phyloP scores from a whole-genome alignment of 305 asterid genomes.

The Solanum hybrid region DNA sequence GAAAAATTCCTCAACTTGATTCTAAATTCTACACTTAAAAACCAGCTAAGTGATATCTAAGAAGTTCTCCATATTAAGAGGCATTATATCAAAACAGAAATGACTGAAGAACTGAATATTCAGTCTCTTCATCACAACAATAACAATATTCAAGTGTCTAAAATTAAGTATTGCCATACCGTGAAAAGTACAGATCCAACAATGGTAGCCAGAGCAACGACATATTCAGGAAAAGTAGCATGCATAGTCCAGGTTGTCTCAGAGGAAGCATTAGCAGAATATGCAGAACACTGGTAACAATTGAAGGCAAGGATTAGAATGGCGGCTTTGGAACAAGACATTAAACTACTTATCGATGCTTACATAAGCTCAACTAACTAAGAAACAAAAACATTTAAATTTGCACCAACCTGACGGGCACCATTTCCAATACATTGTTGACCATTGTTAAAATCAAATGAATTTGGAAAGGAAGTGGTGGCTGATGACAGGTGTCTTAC shows the following conservation, averaged over 20 bases:
- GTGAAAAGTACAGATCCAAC: conserved; percentile 94
- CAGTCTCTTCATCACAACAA: not conserved
- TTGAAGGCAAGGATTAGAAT: conserved; percentile 4
- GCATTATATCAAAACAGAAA: not conserved
- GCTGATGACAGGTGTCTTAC: conserved; percentile 88
- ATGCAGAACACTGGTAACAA: conserved; percentile 70
- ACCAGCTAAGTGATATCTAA: not conserved
- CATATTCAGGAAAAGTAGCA: conserved; percentile 90
- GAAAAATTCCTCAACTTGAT: not conserved
- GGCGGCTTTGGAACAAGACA: conserved; percentile 2
- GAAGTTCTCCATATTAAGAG: not conserved
- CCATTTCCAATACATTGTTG: conserved; percentile 72
- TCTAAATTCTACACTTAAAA: not conserved
- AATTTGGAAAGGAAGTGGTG: conserved; percentile 53
- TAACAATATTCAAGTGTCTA: not conserved
- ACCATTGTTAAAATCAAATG: conserved; percentile 44
- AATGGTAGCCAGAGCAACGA: conserved; percentile 91
- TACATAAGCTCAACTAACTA: not conserved
- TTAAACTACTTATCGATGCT: not conserved
- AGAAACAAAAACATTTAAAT: not conserved
- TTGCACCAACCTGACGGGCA: conserved; percentile 49
- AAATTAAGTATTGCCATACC: conserved; percentile 32
- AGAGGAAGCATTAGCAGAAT: conserved; percentile 65
- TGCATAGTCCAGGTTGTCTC: conserved; percentile 95
- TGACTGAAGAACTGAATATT: not conserved